phyloP scores from a whole-genome alignment of 176 grass and related monocot species.

The Triticum urartu region DNA sequence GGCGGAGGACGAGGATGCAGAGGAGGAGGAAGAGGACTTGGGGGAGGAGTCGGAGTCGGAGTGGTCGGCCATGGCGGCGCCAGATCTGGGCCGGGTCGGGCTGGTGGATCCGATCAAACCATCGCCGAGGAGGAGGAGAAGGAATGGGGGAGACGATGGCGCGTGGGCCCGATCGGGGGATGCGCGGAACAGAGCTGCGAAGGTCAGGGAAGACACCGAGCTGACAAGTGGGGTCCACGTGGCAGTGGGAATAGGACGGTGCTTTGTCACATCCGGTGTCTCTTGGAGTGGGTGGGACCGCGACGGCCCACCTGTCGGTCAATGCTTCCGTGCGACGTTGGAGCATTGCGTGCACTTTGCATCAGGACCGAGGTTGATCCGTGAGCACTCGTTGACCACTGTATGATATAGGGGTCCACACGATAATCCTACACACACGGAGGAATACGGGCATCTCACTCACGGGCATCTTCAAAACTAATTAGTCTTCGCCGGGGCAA shows the following conservation, averaged over 20 bases:
- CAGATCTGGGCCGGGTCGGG: constrained; percentile 52
- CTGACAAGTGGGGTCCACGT: not conserved
- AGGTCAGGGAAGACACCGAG: constrained; percentile 4
- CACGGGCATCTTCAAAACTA: too few relatives aligned
- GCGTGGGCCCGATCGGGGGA: constrained; percentile 15
- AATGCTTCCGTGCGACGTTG: not conserved
- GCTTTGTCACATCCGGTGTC: not conserved
- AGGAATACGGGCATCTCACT: too few relatives aligned
- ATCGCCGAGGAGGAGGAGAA: constrained; percentile 27
- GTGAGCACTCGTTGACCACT: constrained; percentile 21
- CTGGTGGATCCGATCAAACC: constrained; percentile 48
- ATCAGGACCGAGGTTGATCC: not conserved
- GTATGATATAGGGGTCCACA: not conserved
- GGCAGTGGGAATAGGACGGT: not conserved
- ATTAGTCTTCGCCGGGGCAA: too few relatives aligned
- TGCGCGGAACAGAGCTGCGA: constrained; percentile 18
- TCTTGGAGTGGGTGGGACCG: not conserved
- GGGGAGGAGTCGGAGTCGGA: constrained; percentile 84
- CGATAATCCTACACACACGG: too few relatives aligned
- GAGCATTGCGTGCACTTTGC: not conserved
- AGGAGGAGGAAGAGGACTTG: constrained; percentile 55
- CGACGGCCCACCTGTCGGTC: constrained; percentile 17
- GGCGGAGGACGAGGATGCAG: constrained; percentile 26
- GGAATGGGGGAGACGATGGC: constrained; percentile 34
- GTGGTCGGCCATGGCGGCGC: constrained; percentile 60